Evolutionary conservation across 2,329 filamentous ascomycete species (phyloP).

Genomic region (Sarocladium kiliense): DNA sequence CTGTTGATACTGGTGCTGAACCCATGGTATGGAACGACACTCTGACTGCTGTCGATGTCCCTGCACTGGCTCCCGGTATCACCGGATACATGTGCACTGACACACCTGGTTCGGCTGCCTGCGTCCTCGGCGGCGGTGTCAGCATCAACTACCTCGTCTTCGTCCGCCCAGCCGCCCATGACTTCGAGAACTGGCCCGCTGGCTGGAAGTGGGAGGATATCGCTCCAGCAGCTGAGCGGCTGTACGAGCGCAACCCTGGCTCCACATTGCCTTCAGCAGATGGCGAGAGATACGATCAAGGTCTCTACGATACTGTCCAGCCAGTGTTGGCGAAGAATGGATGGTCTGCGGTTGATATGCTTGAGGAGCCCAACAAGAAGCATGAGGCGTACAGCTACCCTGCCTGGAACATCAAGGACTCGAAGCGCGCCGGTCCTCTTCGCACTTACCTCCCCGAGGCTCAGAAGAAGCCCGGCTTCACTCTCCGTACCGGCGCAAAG

Average conservation of each 20-base stretch:
- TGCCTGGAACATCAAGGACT: slow-evolving; percentile 60
- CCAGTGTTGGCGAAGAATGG: slow-evolving; percentile 53
- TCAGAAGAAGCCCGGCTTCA: slow-evolving; percentile 55
- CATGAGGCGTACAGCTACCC: slow-evolving; percentile 60
- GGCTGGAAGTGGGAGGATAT: slow-evolving; percentile 61
- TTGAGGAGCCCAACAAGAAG: slow-evolving; percentile 55
- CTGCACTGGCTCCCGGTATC: slow-evolving; percentile 48
- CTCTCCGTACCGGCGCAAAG: slow-evolving; percentile 57
- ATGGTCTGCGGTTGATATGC: slow-evolving; percentile 58
- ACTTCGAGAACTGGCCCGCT: slow-evolving; percentile 63
- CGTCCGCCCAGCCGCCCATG: slow-evolving; percentile 59
- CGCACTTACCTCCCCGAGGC: slow-evolving; percentile 64
- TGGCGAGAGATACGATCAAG: slow-evolving; percentile 59
- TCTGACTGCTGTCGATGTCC: slow-evolving; percentile 65
- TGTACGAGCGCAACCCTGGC: slow-evolving; percentile 47
- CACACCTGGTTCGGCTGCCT: slow-evolving; percentile 39
- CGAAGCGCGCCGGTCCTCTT: slow-evolving; percentile 63
- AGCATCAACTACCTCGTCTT: slow-evolving; percentile 65
- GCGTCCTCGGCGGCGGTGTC: slow-evolving; percentile 60
- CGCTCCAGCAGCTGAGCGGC: slow-evolving; percentile 48
- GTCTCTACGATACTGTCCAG: slow-evolving; percentile 58
- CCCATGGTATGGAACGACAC: slow-evolving; percentile 59
- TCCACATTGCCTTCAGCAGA: slow-evolving; percentile 61
- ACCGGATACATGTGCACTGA: slow-evolving; percentile 13
- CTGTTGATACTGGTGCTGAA: slow-evolving; percentile 57